phyloP scores from a whole-genome alignment of 1,139 yeast genomes.

The Kurtzmaniella quercitrusa region DNA sequence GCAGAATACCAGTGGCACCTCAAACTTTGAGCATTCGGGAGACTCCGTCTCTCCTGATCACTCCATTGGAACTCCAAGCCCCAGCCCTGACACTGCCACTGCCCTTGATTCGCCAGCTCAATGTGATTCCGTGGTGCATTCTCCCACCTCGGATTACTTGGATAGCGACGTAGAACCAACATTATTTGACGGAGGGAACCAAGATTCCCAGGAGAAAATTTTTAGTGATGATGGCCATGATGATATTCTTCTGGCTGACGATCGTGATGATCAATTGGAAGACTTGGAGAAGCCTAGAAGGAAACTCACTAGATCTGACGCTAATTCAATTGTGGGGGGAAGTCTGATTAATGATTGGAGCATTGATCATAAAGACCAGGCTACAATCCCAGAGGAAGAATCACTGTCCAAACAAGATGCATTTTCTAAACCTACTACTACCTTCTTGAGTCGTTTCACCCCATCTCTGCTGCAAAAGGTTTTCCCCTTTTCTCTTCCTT shows the following conservation, averaged over 20 bases:
- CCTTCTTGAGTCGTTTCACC: background rate
- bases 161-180: background rate
- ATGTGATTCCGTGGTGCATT: background rate
- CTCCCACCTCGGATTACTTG: background rate
- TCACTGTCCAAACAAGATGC: conserved; percentile 1
- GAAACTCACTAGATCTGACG: conserved; percentile 26
- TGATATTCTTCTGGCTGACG: background rate
- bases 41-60: background rate
- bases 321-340: conserved; percentile 41
- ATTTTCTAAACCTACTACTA: conserved; percentile 4
- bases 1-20: background rate
- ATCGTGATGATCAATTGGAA: background rate
- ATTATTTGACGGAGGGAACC: background rate
- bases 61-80: background rate
- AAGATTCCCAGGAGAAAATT: background rate
- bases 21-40: background rate
- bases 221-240: background rate
- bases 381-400: conserved; percentile 6
- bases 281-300: background rate
- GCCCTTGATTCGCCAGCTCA: background rate
- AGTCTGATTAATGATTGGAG: conserved; percentile 13
- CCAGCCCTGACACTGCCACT: no score
- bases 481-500: conserved; percentile 40
- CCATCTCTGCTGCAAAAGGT: conserved; percentile 22
- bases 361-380: conserved; percentile 9